Percentiles rank a stretch among this genome's conserved stretches.
These are phyloP conservation scores for Lotmaria passim DNA, from an alignment of 208 protist species.

Conservation along the genomic window DNA sequence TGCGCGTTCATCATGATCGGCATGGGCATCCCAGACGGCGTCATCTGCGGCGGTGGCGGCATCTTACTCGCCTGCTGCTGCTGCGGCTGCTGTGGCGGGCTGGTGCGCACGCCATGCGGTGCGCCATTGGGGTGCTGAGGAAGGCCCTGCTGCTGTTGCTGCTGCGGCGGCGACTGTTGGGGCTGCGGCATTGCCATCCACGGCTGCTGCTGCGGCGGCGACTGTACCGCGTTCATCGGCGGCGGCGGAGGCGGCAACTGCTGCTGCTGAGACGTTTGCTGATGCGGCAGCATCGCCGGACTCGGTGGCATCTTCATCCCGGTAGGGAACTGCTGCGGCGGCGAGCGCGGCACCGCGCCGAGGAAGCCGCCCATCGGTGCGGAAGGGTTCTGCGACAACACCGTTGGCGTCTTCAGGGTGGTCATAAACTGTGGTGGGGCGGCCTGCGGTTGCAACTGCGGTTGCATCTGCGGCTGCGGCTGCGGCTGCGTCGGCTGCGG, in stretches of 20 bases:
- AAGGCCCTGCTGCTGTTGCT: constrained; percentile 38
- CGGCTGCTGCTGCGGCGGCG: constrained; percentile 4
- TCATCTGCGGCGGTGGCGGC: constrained; percentile 22
- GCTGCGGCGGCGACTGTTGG: constrained; percentile 28
- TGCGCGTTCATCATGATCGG: constrained; percentile 39
- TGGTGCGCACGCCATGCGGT: constrained; percentile 15
- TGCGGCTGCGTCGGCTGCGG: not conserved
- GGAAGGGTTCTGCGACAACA: constrained; percentile 8
- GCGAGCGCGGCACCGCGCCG: constrained; percentile 18
- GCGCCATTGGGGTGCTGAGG: constrained; percentile 26
- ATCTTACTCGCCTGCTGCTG: constrained; percentile 26
- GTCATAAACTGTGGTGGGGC: constrained; percentile 21
- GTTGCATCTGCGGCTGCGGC: not conserved
- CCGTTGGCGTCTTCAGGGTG: constrained; percentile 14
- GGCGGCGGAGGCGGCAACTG: constrained; percentile 16
- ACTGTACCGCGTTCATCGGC: constrained; percentile 10
- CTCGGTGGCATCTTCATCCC: constrained; percentile 22
- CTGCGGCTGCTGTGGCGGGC: constrained; percentile 31
- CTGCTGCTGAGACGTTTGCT: constrained; percentile 4
- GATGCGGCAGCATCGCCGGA: constrained; percentile 15
- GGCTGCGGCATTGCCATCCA: constrained; percentile 4
- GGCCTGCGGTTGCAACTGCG: constrained; percentile 9
- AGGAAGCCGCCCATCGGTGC: constrained; percentile 10
- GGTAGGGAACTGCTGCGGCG: constrained; percentile 20
- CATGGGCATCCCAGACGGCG: constrained; percentile 15